Evolutionary conservation across 345 rosid species (phyloP).

Genomic region (Bruguiera gymnorhiza): DNA sequence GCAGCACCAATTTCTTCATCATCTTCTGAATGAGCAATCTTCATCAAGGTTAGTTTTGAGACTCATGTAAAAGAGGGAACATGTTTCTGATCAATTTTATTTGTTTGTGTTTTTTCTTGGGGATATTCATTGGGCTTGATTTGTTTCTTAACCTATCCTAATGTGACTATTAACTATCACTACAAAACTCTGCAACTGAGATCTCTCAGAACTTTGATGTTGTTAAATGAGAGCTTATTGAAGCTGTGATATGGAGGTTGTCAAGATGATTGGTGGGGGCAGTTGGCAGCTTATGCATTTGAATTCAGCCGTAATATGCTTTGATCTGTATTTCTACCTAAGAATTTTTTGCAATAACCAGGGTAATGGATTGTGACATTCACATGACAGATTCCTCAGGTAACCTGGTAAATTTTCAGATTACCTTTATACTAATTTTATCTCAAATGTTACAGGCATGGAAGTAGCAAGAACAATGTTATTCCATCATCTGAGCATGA

Average conservation of each 20-base stretch:
- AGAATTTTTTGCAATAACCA: not conserved
- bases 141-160: not conserved
- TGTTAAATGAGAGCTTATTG: not conserved
- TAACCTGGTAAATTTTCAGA: not conserved
- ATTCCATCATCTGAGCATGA: constrained; percentile 20
- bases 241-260: not conserved
- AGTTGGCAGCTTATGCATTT: not conserved
- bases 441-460: constrained; percentile 23
- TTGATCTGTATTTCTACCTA: not conserved
- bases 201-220: not conserved
- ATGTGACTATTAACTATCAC: not conserved
- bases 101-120: not conserved
- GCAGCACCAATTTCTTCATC: constrained; percentile 29
- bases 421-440: not conserved
- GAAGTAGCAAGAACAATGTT: constrained; percentile 21
- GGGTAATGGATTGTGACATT: not conserved
- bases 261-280: not conserved
- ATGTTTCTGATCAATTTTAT: not conserved
- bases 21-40: constrained; percentile 21
- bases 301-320: not conserved
- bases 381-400: not conserved
- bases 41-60: constrained; percentile 26
- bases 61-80: not conserved
- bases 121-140: not conserved
- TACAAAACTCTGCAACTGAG: not conserved